These are phyloP conservation scores for Casuarina equisetifolia DNA, from an alignment of 306 rosid genomes.

Conservation along the genomic window DNA sequence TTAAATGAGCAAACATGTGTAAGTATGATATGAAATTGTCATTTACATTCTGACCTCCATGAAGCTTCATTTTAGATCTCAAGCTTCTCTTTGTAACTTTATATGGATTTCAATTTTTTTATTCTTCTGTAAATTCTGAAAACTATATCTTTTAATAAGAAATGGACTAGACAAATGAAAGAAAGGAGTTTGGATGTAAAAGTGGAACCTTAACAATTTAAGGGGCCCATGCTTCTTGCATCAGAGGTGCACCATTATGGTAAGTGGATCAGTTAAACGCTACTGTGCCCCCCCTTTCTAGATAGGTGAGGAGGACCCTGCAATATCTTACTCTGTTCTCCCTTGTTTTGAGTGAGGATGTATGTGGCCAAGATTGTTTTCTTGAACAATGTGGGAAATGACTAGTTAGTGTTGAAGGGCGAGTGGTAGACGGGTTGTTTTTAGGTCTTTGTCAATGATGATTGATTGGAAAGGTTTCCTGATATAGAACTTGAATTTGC, in stretches of 20 bases:
- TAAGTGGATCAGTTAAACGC: not conserved
- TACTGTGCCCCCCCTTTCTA: not conserved
- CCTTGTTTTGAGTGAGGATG: conserved; percentile 7
- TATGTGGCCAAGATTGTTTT: conserved; percentile 26
- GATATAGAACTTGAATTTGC: conserved; percentile 35
- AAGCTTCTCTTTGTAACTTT: conserved; percentile 44
- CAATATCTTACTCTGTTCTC: not conserved
- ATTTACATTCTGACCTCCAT: conserved; percentile 26
- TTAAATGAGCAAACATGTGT: conserved; percentile 28
- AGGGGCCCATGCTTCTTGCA: conserved; percentile 1
- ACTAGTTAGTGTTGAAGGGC: conserved; percentile 9
- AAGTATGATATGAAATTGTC: conserved; percentile 35
- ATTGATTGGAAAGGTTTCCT: conserved; percentile 25
- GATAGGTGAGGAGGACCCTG: not conserved
- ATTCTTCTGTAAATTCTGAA: conserved; percentile 63
- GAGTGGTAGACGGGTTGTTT: conserved; percentile 7
- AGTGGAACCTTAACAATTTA: conserved; percentile 21
- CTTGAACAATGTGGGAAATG: conserved; percentile 3
- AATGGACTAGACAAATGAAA: conserved; percentile 29
- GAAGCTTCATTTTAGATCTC: conserved; percentile 30
- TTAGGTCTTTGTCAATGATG: conserved; percentile 20
- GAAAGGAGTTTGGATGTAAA: conserved; percentile 37
- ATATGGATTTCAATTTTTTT: conserved; percentile 40
- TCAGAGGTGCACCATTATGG: not conserved
- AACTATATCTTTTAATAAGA: conserved; percentile 34